Percentiles rank a stretch among this genome's conserved stretches.
Evolutionary conservation across 495 filamentous ascomycete genomes (phyloP).

Genomic region (Tetracladium marchalianum): DNA sequence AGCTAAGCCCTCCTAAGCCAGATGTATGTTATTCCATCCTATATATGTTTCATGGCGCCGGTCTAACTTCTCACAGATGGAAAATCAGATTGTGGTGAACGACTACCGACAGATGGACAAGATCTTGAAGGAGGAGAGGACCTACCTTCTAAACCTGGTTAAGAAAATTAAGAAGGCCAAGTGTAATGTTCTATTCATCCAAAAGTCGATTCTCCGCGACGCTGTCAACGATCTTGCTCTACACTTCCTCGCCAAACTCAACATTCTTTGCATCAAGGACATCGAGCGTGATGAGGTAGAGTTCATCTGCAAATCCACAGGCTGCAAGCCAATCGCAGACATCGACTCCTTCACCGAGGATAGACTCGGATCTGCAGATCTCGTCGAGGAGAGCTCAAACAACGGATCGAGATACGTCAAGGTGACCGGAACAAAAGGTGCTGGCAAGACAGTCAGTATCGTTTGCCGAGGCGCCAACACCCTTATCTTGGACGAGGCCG

Average conservation of each 20-base stretch:
- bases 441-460: constrained; percentile 83
- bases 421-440: constrained; percentile 76
- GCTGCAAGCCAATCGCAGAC: constrained; percentile 98
- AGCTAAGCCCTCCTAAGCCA: constrained; percentile 93
- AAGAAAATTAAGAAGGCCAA: constrained; percentile 99
- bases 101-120: constrained; percentile 99
- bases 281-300: constrained; percentile 98
- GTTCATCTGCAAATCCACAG: constrained; percentile 95
- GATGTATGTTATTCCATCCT: constrained; percentile 50
- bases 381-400: constrained; percentile 84
- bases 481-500: constrained; percentile 92
- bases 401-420: constrained; percentile 88
- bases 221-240: constrained; percentile 95
- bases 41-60: neutral
- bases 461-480: constrained; percentile 89
- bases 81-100: constrained; percentile 97
- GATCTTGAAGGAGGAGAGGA: constrained; percentile 97
- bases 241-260: constrained; percentile 94
- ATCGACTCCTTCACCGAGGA: constrained; percentile 98
- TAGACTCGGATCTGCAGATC: constrained; percentile 92
- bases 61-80: constrained; percentile 54
- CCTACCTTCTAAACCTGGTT: constrained; percentile 94
- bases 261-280: constrained; percentile 92
- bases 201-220: constrained; percentile 96
- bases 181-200: constrained; percentile 96